phyloP scores from a whole-genome alignment of 345 rosid genomes.

The Populus ilicifolia region DNA sequence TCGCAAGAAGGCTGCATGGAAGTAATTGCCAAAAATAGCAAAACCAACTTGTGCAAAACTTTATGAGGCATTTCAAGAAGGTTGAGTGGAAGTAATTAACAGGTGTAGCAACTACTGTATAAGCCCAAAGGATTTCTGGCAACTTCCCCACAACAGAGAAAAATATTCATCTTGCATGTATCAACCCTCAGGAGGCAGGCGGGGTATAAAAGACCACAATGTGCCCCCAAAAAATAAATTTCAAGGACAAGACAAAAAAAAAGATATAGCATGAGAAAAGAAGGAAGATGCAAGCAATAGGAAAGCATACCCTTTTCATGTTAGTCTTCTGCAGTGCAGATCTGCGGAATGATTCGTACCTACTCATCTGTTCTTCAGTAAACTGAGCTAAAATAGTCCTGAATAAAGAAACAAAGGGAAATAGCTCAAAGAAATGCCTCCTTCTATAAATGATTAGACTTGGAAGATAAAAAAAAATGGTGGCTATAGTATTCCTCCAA shows the following conservation, averaged over 20 bases:
- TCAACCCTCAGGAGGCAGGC: background rate
- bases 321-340: slow-evolving; percentile 89
- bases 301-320: slow-evolving; percentile 72
- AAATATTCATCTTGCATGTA: background rate
- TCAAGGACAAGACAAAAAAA: background rate
- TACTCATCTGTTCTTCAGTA: slow-evolving; percentile 74
- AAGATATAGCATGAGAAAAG: background rate
- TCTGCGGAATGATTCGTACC: slow-evolving; percentile 90
- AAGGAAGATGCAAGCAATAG: background rate
- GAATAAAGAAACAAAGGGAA: slow-evolving; percentile 2
- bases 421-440: slow-evolving; percentile 2
- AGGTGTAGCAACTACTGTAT: background rate
- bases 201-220: background rate
- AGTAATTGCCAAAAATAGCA: background rate
- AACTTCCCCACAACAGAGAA: background rate
- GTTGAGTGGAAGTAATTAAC: background rate
- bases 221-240: background rate
- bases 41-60: background rate
- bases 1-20: background rate
- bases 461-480: background rate
- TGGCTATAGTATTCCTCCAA: background rate
- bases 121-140: background rate
- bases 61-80: background rate
- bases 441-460: background rate
- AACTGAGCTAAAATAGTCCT: slow-evolving; percentile 82